Evolutionary conservation across 2,329 filamentous ascomycete genomes (phyloP).

Genomic region (Cladosporium sp.): DNA sequence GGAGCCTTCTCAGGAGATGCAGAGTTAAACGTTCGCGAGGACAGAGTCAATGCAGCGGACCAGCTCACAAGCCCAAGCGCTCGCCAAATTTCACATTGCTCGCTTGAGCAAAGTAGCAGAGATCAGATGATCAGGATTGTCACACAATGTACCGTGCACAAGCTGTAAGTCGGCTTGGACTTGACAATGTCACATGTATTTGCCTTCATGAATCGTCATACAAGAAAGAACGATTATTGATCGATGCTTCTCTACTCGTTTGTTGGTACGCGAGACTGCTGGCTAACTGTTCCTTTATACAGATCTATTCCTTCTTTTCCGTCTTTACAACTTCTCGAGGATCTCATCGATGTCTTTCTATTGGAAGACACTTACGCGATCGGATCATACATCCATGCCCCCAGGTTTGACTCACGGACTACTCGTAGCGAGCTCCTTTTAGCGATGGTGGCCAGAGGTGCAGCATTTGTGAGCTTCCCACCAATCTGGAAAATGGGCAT

Average conservation of each 20-base stretch:
- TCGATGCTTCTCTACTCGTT: too few species aligned
- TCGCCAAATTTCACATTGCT: constrained; percentile 18
- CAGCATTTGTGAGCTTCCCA: constrained; percentile 50
- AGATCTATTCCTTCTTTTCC: constrained; percentile 55
- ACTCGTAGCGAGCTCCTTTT: constrained; percentile 55
- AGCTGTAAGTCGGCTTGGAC: not conserved
- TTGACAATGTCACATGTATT: too few species aligned
- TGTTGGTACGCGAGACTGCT: too few species aligned
- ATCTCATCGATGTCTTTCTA: constrained; percentile 55
- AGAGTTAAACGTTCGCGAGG: constrained; percentile 22
- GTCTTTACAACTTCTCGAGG: constrained; percentile 54
- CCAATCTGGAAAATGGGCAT: constrained; percentile 57
- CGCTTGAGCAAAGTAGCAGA: constrained; percentile 19
- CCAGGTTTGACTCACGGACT: constrained; percentile 51
- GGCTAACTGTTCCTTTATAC: constrained; percentile 3
- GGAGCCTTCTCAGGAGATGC: constrained; percentile 21
- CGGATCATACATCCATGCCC: constrained; percentile 55
- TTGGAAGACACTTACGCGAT: constrained; percentile 49
- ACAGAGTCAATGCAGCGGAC: constrained; percentile 19
- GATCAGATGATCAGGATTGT: constrained; percentile 26
- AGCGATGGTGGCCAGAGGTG: constrained; percentile 53
- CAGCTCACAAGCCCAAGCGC: constrained; percentile 23
- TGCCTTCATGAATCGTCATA: too few species aligned
- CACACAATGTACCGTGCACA: constrained; percentile 17
- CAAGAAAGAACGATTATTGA: too few species aligned